phyloP scores from a whole-genome alignment of 148 eudicot species.

The Fagopyrum esculentum region DNA sequence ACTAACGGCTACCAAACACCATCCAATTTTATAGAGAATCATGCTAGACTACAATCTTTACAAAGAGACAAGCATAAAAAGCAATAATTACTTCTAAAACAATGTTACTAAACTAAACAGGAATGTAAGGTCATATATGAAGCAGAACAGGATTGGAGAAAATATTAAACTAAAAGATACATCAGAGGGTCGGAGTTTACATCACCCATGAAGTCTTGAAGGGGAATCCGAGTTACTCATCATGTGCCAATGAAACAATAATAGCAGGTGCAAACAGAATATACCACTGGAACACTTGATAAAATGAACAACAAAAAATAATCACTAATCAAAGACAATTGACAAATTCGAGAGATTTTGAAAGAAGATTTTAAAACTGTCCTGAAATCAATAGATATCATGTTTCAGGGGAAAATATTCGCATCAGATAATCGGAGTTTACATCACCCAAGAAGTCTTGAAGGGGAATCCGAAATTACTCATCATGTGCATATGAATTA shows the following conservation, averaged over 20 bases:
- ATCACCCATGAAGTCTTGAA: conserved; percentile 84
- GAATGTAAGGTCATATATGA: background rate
- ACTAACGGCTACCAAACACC: too few species aligned
- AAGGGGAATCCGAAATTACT: conserved; percentile 95
- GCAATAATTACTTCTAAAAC: background rate
- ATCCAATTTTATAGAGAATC: too few species aligned
- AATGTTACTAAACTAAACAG: background rate
- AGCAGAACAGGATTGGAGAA: background rate
- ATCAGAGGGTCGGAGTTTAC: conserved; percentile 82
- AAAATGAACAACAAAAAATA: background rate
- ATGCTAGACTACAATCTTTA: too few species aligned
- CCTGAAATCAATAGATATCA: background rate
- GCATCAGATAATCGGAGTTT: conserved; percentile 84
- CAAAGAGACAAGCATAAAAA: too few species aligned
- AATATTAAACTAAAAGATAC: conserved; percentile 11
- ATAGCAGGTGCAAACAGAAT: background rate
- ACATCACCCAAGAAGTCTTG: conserved; percentile 79
- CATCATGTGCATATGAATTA: conserved; percentile 48
- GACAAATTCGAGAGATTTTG: background rate
- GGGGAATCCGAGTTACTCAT: conserved; percentile 95
- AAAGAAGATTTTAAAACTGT: too few species aligned
- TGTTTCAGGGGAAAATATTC: background rate
- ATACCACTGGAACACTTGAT: background rate
- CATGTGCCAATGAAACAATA: conserved; percentile 35
- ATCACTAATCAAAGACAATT: background rate